Conservation (phyloP, 495 filamentous ascomycete species). For the Talaromyces borbonicus region DNA sequence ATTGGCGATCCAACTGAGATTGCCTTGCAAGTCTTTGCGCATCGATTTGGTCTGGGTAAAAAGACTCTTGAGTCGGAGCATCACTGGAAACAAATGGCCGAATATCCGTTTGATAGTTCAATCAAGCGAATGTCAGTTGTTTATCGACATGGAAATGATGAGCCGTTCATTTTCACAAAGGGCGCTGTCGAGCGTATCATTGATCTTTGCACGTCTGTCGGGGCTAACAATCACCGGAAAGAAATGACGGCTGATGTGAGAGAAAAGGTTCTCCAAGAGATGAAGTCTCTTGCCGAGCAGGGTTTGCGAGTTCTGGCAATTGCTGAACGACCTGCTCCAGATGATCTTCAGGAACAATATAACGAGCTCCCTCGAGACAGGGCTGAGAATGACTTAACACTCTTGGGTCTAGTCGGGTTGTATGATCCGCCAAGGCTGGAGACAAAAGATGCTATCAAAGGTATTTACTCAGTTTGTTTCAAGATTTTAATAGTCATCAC, state of each 20-base stretch:
- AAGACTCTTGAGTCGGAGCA: constrained; percentile 39
- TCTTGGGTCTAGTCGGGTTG: constrained; percentile 60
- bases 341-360: constrained; percentile 15
- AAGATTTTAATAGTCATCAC: neutral
- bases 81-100: constrained; percentile 56
- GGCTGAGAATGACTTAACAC: constrained; percentile 49
- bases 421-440: constrained; percentile 67
- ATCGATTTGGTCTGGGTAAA: constrained; percentile 56
- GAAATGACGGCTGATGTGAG: constrained; percentile 50
- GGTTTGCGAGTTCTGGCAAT: constrained; percentile 77
- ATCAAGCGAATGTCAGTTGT: constrained; percentile 82
- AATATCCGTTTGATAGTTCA: constrained; percentile 72
- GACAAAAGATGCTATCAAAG: constrained; percentile 38
- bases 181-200: constrained; percentile 57
- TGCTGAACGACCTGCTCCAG: constrained; percentile 37
- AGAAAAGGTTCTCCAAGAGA: constrained; percentile 50
- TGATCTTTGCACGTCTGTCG: constrained; percentile 44
- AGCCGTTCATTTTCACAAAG: constrained; percentile 51
- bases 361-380: constrained; percentile 41
- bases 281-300: constrained; percentile 58
- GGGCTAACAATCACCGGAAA: constrained; percentile 37
- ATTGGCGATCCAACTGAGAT: constrained; percentile 80
- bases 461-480: neutral
- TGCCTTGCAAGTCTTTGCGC: constrained; percentile 68
- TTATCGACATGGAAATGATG: constrained; percentile 31